phyloP scores from a whole-genome alignment of 2,329 filamentous ascomycete genomes.

The Phialophora chinensis region DNA sequence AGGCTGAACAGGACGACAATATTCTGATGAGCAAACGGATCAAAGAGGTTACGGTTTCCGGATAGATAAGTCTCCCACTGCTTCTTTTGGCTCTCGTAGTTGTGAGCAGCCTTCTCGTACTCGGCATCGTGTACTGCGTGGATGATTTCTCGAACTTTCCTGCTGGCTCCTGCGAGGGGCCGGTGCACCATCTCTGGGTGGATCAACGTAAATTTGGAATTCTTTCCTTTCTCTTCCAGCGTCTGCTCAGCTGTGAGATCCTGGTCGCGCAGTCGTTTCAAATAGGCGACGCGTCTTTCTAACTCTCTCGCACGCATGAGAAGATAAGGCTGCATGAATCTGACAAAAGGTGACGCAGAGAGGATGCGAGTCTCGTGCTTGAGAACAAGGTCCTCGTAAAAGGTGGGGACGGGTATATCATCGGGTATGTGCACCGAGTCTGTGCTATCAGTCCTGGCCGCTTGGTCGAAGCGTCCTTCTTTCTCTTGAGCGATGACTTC shows the following conservation, averaged over 20 bases:
- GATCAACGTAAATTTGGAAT: slow-evolving; percentile 84
- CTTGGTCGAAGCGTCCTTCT: slow-evolving; percentile 20
- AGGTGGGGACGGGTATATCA: slow-evolving; percentile 83
- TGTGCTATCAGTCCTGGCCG: slow-evolving; percentile 44
- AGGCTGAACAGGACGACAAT: slow-evolving; percentile 94
- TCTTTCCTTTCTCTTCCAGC: slow-evolving; percentile 66
- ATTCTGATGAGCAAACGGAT: slow-evolving; percentile 94
- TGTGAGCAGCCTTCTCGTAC: slow-evolving; percentile 92
- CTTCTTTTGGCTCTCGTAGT: slow-evolving; percentile 90
- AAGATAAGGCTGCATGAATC: slow-evolving; percentile 91
- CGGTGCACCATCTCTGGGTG: slow-evolving; percentile 94
- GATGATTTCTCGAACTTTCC: slow-evolving; percentile 88
- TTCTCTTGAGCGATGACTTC: slow-evolving; percentile 31
- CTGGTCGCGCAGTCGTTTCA: slow-evolving; percentile 83
- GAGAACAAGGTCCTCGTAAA: slow-evolving; percentile 92
- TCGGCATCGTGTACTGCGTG: slow-evolving; percentile 96
- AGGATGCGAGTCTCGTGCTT: slow-evolving; percentile 92
- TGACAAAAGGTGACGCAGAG: slow-evolving; percentile 94
- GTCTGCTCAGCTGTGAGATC: slow-evolving; percentile 48
- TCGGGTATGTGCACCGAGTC: slow-evolving; percentile 70
- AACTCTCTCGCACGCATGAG: slow-evolving; percentile 91
- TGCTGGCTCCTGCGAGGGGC: slow-evolving; percentile 77
- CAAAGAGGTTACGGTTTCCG: slow-evolving; percentile 85
- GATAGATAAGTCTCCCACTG: slow-evolving; percentile 97
- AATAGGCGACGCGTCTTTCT: slow-evolving; percentile 79